Base-by-base conservation (phyloP, 768 basidiomycete genomes). In the Tulasnella sp. region DNA sequence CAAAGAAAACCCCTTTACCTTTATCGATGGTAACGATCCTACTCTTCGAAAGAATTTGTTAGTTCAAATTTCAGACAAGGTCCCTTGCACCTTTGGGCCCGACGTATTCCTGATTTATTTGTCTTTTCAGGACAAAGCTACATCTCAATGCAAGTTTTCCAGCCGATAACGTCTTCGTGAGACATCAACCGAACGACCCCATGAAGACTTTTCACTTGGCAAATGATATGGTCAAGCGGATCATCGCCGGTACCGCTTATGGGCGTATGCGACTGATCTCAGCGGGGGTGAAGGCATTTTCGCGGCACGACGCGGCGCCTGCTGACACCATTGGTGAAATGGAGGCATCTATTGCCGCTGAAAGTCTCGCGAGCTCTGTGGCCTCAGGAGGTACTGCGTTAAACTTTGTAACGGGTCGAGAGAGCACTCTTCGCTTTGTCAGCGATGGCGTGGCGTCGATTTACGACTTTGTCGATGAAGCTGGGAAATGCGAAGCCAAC, bases 1-100 rank as follows among this genome's bases (percentile, higher is more conserved):
- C 77, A 92, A 86, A 68, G 94, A 98, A 70, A 89, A 88, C 69
- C 93, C 94, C 1, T 96, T 87, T 69, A 90, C 86, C 0, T 93
- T 86, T 73, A 72, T 97, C 29, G 68, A 80, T 1, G 75, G 81
- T 2, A 74, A 82, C 60, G 85, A 96, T 67, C 82, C 83, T 4
- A 78, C 84, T 54, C 74, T 97, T 45, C 66, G 74, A 56, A 74
- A 76, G 15, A 89, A 87, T 80, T 77, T 85, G 92, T 91, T 70
- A 69, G 84, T 73, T 43, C 24, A 55, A 17, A 15, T 38, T 15
- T 7, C 5, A 38, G 15, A 15, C 34, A 5, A 38, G 34, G 5
- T 38, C 15, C 34, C 15, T 60, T n/a, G 21, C 19, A 4, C 66
- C 11, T 29, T 4, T 34, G 47, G 29, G 49, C 30, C 34, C 3